Base-by-base conservation (phyloP, 1,139 yeast species). In the Insectozyma bohioensis region DNA sequence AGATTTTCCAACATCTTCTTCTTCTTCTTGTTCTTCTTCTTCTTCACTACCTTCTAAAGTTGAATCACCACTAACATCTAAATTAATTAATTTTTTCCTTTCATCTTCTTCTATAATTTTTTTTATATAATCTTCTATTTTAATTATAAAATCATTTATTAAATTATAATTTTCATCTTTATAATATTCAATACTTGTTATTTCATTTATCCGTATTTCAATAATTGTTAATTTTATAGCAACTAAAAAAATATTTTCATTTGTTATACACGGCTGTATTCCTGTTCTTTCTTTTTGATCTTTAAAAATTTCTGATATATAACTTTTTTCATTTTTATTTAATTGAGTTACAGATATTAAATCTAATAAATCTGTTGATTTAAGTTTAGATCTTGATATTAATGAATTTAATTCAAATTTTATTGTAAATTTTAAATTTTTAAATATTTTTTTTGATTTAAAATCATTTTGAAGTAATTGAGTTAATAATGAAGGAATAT, bases 401-500 rank as follows among this genome's bases (percentile, higher is more conserved):
- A 68, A 45, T 10, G 65, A 48, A 39, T 67, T 67, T 29, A 68
- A 48, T 39, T 67, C 70, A 11, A 67, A 54, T 28, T 61, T 61
- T 10, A 68, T 40, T 15, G 54, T 54, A 37, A 67, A 48, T 9
- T 16, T 12, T 12, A 24, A 12, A 15, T 19, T n/a, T 2, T 23
- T 15, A 19, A 22, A 3, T 12, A 12, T 28, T 19, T 12, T 28
- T 28, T 28, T 9, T 15, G 18, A 19, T n/a, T 17, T 24, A 30
- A 17, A 12, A 12, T 20, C 14, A 20, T 15, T 20, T 20, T 21
- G 15, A 28, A 28, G 22, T 33, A 52, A 34, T 8, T 31, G 35
- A 5, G 30, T 26, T 5, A 58, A 45, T 34, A 51, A 52, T 16
- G 49, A 50, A 0, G 57, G 52, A 7, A 68, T 57, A 38, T 67